These are phyloP conservation scores for Volvox reticuliferus DNA, from an alignment of 139 green algal genomes.

Conservation along the genomic window DNA sequence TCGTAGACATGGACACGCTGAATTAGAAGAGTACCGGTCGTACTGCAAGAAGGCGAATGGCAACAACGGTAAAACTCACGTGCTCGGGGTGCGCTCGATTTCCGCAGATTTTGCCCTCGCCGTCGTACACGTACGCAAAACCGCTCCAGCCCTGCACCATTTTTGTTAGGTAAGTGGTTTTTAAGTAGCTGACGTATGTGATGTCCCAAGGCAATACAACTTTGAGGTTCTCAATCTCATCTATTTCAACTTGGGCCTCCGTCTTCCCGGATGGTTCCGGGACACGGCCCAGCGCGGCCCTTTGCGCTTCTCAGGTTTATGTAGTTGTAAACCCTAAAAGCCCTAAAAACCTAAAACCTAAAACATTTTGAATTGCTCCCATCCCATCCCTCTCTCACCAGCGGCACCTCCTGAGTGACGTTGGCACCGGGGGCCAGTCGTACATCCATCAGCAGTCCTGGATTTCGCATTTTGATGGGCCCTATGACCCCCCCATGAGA, in stretches of 20 bases:
- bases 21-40: too few species aligned
- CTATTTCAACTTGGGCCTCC: too few species aligned
- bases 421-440: constrained; percentile 61
- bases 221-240: too few species aligned
- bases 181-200: too few species aligned
- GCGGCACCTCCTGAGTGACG: constrained; percentile 62
- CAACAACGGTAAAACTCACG: constrained; percentile 9
- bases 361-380: too few species aligned
- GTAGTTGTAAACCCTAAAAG: too few species aligned
- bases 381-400: constrained; percentile 6
- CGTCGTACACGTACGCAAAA: constrained; percentile 88
- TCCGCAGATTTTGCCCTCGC: constrained; percentile 74
- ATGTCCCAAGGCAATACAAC: too few species aligned
- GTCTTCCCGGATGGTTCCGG: too few species aligned
- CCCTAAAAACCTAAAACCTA: background rate
- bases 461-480: constrained; percentile 88
- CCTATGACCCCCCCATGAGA: constrained; percentile 50
- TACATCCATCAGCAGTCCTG: constrained; percentile 88
- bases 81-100: constrained; percentile 67
- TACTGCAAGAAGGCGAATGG: too few species aligned
- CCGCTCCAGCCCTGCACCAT: constrained; percentile 66
- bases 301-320: too few species aligned
- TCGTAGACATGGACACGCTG: too few species aligned
- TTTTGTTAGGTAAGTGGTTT: background rate
- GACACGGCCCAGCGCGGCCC: too few species aligned